Percentiles rank a stretch among this genome's conserved stretches.
phyloP scores from a whole-genome alignment of 2,329 filamentous ascomycete species.

The Calonectria pseudoreteaudii region DNA sequence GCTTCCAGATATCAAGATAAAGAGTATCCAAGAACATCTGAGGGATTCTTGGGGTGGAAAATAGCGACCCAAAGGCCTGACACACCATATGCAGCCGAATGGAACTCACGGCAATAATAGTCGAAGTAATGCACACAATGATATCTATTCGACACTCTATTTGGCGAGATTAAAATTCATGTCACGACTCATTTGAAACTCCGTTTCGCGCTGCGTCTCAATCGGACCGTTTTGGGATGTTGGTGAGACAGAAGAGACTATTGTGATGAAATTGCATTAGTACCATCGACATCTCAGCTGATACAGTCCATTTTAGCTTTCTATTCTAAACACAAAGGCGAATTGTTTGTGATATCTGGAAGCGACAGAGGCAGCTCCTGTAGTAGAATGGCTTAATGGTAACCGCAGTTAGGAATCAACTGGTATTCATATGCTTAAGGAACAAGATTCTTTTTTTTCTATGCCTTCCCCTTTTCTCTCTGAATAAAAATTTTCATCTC shows the following conservation, averaged over 20 bases:
- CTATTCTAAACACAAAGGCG: too few relatives aligned
- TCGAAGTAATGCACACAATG: not conserved
- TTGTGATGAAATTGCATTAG: not conserved
- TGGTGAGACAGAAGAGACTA: not conserved
- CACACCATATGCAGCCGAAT: not conserved
- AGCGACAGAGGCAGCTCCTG: fast-evolving
- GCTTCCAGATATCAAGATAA: not conserved
- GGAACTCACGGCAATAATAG: not conserved
- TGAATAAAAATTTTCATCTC: too few relatives aligned
- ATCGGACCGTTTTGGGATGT: not conserved
- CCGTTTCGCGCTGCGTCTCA: not conserved
- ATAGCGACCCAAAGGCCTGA: not conserved
- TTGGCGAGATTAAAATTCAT: not conserved
- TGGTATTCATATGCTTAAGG: too few relatives aligned
- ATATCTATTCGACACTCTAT: not conserved
- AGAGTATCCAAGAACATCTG: not conserved
- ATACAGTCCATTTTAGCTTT: too few relatives aligned
- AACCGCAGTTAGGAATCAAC: too few relatives aligned
- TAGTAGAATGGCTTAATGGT: too few relatives aligned
- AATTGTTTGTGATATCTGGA: not conserved
- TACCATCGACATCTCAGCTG: not conserved
- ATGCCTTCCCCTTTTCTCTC: too few relatives aligned
- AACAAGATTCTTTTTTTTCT: too few relatives aligned
- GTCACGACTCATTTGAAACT: not conserved
- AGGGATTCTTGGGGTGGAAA: not conserved